Percentiles rank a stretch among this genome's conserved stretches.
Evolutionary conservation across 2,329 filamentous ascomycete species (phyloP).

Genomic region (Monosporascus sp.): DNA sequence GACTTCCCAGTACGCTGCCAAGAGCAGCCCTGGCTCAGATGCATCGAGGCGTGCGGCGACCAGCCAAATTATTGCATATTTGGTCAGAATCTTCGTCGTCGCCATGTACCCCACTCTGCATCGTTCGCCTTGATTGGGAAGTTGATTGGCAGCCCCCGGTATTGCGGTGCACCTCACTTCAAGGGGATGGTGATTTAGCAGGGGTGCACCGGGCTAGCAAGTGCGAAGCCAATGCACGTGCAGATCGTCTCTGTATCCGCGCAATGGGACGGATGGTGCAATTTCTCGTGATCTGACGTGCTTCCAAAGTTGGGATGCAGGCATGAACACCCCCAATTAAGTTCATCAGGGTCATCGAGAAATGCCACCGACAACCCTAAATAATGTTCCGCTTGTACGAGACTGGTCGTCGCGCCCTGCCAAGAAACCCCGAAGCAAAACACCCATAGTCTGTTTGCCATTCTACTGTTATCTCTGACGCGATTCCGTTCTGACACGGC

Average conservation of each 20-base stretch:
- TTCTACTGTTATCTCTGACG: slow-evolving; percentile 16
- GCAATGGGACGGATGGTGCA: slow-evolving; percentile 47
- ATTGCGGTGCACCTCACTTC: background rate
- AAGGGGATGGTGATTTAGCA: slow-evolving; percentile 10
- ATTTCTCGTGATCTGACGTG: slow-evolving; percentile 52
- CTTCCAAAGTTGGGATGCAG: slow-evolving; percentile 13
- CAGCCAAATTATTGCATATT: background rate
- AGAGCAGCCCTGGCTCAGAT: background rate
- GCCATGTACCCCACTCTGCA: background rate
- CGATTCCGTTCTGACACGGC: slow-evolving; percentile 34
- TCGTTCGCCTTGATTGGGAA: background rate
- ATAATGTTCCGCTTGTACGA: background rate
- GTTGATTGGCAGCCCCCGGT: background rate
- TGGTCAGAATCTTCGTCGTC: background rate
- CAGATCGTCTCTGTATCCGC: slow-evolving; percentile 24
- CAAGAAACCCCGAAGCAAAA: background rate
- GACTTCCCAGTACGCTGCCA: background rate
- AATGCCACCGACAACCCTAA: background rate
- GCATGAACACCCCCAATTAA: slow-evolving; percentile 16
- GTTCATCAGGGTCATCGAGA: slow-evolving; percentile 11
- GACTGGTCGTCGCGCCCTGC: background rate
- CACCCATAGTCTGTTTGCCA: slow-evolving; percentile 15
- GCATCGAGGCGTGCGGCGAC: background rate
- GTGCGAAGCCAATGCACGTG: slow-evolving; percentile 4
- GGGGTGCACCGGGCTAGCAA: slow-evolving; percentile 10